Evolutionary conservation across 2,329 filamentous ascomycete genomes (phyloP).

Genomic region (Leptographium radiaticola): DNA sequence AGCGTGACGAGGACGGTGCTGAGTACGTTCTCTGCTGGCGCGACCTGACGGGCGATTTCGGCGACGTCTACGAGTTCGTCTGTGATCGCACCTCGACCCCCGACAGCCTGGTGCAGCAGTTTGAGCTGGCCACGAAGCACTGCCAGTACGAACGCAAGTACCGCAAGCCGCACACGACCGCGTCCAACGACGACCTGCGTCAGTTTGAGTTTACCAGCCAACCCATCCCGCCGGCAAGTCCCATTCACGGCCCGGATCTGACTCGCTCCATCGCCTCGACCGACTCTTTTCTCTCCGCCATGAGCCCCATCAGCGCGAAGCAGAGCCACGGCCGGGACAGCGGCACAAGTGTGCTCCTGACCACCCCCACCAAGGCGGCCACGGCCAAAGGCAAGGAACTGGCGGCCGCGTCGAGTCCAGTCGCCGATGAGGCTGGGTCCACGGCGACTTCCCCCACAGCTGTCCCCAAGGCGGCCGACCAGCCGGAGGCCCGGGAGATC

Average conservation of each 20-base stretch:
- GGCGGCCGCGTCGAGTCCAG: not conserved
- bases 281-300: constrained; percentile 41
- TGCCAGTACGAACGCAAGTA: constrained; percentile 98
- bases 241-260: constrained; percentile 44
- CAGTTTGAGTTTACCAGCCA: constrained; percentile 69
- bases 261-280: constrained; percentile 42
- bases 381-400: not conserved
- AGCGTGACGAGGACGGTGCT: constrained; percentile 50
- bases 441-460: constrained; percentile 9
- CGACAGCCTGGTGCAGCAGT: constrained; percentile 61
- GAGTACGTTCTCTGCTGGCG: constrained; percentile 89
- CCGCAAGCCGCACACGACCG: constrained; percentile 63
- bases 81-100: constrained; percentile 46
- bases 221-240: constrained; percentile 51
- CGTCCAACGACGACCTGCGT: constrained; percentile 66
- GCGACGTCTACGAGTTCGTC: constrained; percentile 96
- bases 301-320: constrained; percentile 27
- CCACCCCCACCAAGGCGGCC: not conserved
- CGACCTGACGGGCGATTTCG: constrained; percentile 83
- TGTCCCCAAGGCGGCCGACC: constrained; percentile 42
- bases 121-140: constrained; percentile 72
- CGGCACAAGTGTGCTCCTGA: not conserved
- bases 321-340: too few species aligned
- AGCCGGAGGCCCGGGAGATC: constrained; percentile 58
- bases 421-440: not conserved